Evolutionary conservation across 768 basidiomycete species (phyloP), one percentile per base, ranked within the genome.

Genomic region (Tricholoma terreum): DNA sequence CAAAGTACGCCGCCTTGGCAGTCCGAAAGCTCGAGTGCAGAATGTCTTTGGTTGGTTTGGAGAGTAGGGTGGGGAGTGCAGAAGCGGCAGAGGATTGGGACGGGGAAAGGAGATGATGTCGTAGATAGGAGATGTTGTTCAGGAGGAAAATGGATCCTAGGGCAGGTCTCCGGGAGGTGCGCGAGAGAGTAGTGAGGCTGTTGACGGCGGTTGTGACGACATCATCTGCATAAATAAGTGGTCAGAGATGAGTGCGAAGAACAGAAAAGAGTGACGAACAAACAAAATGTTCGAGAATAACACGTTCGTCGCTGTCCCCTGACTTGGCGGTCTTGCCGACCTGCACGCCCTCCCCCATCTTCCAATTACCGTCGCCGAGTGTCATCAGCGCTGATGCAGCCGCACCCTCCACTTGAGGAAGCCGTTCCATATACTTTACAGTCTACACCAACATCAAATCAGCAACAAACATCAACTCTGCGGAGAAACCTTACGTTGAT

Each of bases 291-390:
- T 92, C 87, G 21, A 92, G 72, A 10, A 93, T 76, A 15, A 78
- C 72, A 36, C 71, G 73, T 63, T 87, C 84, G 55, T 85, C 85
- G 9, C 76, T 77, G 30, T 84, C 86, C 4, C 74, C 75, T 1
- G 73, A 61, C 54, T 82, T 81, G 6, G 70, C 59, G 2, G 66
- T 67, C 62, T 82, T 84, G 9, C 81, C 82, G 6, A 87, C 83
- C 62, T 80, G 78, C 19, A 89, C 78, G 5, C 90, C 90, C 58
- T 90, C 90, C 4, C 92, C 92, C 91, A 94, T 93, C 71, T 84
- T 90, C 92, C 92, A 93, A 61, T 93, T 93, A 9, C 92, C 92
- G 58, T 94, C 91, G 0, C 92, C 92, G 0, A 94, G 80, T 2
- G 84, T 81, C 38, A 84, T 67, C 35, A 93, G 73, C 0, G 86